Evolutionary conservation across 2,329 filamentous ascomycete genomes (phyloP), one percentile per base, ranked within the genome.

Genomic region (Orbilia javanica): DNA sequence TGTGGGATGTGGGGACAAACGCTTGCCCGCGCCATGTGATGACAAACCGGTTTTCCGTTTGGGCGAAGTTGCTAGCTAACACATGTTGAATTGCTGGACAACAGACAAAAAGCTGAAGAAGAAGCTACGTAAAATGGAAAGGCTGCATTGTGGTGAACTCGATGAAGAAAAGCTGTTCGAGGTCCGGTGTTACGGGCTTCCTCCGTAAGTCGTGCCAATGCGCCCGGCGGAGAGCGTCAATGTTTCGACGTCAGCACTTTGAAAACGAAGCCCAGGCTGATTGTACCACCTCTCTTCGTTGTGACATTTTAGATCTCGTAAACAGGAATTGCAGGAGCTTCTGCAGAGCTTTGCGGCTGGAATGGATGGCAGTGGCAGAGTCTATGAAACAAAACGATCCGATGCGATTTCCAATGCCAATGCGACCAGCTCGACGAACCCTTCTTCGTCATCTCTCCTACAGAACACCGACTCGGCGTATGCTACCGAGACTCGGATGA

Each of bases 161-260:
- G 88, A 90, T 36, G 89, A 90, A 55, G 92, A 96, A 31, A 93
- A 92, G 82, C 84, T 96, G 0, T 95, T 97, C 81, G 93, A 96
- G 83, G 89, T 97, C 78, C 91, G 92, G 80, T 88, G 94, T 31
- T 92, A 96, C 81, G 90, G 91, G 0, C 84, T 96, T 46, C 88
- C 92, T 0, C 79, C 79, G 81, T 82, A 81, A 79, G 80, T 81
- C n/a, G 29, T 36, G 31, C 8, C n/a, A 31, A 13, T 18, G 46
- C 29, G 18, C n/a, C 13, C n/a, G n/a, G n/a, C n/a, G n/a, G 70
- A 18, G 29, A 52, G 42, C 11, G 6, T n/a, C 3, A 27, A 60
- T 34, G 39, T 22, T 22, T 15, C 20, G 62, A 62, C 36, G 10
- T 60, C 29, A n/a, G 22, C 6, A 48, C 18, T 8, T 18, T 31